Base-by-base conservation (phyloP, 495 filamentous ascomycete genomes). In the Tuber melanosporum region DNA sequence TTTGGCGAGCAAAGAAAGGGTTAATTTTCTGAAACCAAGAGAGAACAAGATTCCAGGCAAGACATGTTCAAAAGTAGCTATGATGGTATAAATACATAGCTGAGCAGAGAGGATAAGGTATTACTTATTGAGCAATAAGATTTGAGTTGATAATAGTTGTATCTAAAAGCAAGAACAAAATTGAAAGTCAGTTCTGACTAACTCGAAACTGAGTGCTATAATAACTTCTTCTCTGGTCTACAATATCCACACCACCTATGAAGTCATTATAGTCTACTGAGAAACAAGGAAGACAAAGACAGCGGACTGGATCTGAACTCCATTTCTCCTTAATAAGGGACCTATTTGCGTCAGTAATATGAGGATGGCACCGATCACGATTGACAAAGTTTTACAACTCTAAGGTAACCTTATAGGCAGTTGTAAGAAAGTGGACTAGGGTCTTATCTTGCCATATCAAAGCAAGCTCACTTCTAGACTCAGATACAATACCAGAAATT, bases 81-180 rank as follows among this genome's bases (percentile, higher is more conserved):
- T 57, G 10, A 57, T 57, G 9, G 1, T 57, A n/a, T 26, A 57
- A 57, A 57, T 57, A 57, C 52, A 57, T 10, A 8, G n/a, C 10
- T 3, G 10, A 26, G 22, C 2, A 2, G 6, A 2, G 52, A 57
- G n/a, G 22, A 26, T 57, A 10, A 5, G 22, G 10, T 26, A 57
- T 57, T 5, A n/a, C 5, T 26, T 57, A 8, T 12, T 10, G 22
- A 26, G 52, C 52, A 57, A 57, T 57, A 26, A 26, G 52, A 26
- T 26, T 75, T 12, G 47, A 47, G 45, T 77, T 77, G 8, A 75
- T 44, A 52, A 78, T 66, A 9, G 49, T 72, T 75, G 77, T 76
- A 76, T 84, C 76, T 46, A 84, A 72, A 73, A 78, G 76, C 74
- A 73, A 82, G 62, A 77, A 83, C 71, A 83, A 80, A 0, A 83